A percentile compares a stretch with the other conserved stretches of the same genome.
Conservation (phyloP, 768 basidiomycete genomes). For the Pulveroboletus sp. region DNA sequence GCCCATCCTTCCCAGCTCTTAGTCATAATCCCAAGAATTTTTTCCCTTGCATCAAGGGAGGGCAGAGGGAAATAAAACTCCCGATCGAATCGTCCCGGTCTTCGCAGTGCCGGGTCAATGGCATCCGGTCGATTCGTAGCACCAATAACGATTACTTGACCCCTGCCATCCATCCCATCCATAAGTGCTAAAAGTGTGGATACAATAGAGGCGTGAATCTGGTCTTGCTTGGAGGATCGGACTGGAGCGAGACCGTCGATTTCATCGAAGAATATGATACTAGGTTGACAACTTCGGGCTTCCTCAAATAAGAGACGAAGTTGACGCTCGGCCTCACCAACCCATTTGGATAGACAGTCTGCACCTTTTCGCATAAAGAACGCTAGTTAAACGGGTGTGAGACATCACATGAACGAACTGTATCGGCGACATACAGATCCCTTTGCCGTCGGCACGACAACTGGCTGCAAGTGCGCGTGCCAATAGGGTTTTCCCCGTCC, state of each 20-base stretch:
- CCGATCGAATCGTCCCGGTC: constrained; percentile 94
- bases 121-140: constrained; percentile 97
- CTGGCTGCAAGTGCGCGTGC: constrained; percentile 94
- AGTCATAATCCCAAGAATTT: constrained; percentile 90
- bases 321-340: constrained; percentile 97
- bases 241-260: constrained; percentile 99
- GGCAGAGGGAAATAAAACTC: constrained; percentile 98
- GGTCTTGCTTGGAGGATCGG: constrained; percentile 97
- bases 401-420: background rate
- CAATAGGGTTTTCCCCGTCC: constrained; percentile 95
- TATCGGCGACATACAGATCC: constrained; percentile 66
- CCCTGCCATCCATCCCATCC: constrained; percentile 99
- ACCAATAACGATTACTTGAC: constrained; percentile 96
- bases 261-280: constrained; percentile 99
- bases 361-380: constrained; percentile 99
- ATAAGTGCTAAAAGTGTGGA: constrained; percentile 93
- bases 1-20: constrained; percentile 86
- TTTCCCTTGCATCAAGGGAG: constrained; percentile 76
- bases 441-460: constrained; percentile 80
- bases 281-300: constrained; percentile 87
- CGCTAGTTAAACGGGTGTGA: constrained; percentile 44
- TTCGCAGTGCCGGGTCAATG: constrained; percentile 91
- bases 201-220: constrained; percentile 97
- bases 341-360: constrained; percentile 98
- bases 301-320: constrained; percentile 94